phyloP scores from a whole-genome alignment of 2,329 filamentous ascomycete genomes.

The Aureobasidium sp. region DNA sequence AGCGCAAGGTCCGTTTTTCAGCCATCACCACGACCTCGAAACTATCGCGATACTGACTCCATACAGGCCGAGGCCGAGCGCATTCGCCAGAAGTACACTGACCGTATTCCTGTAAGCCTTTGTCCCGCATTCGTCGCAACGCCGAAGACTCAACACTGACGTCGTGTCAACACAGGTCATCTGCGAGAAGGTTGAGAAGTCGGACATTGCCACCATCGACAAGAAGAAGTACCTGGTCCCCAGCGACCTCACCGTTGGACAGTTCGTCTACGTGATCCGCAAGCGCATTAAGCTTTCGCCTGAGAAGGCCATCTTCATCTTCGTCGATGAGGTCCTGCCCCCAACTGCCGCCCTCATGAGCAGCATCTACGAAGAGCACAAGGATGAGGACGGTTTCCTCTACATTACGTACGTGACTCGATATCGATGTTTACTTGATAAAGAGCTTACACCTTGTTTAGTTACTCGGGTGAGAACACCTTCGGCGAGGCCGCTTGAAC shows the following conservation, averaged over 20 bases:
- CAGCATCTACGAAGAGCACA: slow-evolving; percentile 99
- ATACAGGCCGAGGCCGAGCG: slow-evolving; percentile 81
- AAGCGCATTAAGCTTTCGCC: slow-evolving; percentile 98
- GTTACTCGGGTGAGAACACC: slow-evolving; percentile 97
- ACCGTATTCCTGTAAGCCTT: slow-evolving; percentile 86
- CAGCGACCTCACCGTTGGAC: slow-evolving; percentile 93
- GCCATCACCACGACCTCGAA: neutral
- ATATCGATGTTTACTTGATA: neutral
- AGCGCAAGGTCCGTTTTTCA: slow-evolving; percentile 65
- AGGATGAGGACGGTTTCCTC: slow-evolving; percentile 78
- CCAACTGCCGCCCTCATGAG: slow-evolving; percentile 97
- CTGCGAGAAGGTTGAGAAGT: slow-evolving; percentile 99
- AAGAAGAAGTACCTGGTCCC: slow-evolving; percentile 99
- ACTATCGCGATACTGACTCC: slow-evolving; percentile 4
- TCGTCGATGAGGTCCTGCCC: slow-evolving; percentile 95
- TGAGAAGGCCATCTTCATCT: slow-evolving; percentile 99
- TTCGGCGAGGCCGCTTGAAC: slow-evolving; percentile 57
- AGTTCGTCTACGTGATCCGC: slow-evolving; percentile 99
- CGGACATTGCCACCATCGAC: slow-evolving; percentile 98
- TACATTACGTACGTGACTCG: slow-evolving; percentile 74
- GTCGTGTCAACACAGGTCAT: slow-evolving; percentile 62
- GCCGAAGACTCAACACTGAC: slow-evolving; percentile 1
- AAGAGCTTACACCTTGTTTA: slow-evolving; percentile 29
- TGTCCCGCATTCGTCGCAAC: slow-evolving; percentile 10
- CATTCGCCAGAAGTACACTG: slow-evolving; percentile 97